These are phyloP conservation scores for Trichoderma sp. DNA, from an alignment of 2,329 filamentous ascomycete species.

Conservation along the genomic window DNA sequence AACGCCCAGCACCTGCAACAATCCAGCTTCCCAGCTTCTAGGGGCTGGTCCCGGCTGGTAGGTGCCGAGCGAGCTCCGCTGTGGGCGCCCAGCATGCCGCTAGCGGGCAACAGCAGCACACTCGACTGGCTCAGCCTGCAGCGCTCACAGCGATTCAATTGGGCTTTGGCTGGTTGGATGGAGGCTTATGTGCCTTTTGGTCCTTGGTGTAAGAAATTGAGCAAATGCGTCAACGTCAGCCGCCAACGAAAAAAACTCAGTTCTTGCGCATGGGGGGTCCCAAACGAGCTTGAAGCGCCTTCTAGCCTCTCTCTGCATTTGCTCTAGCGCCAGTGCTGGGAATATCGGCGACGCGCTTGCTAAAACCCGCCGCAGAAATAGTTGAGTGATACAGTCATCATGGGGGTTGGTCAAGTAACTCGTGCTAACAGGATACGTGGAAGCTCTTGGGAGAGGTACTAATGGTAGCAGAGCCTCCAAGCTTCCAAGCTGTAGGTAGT, in stretches of 20 bases:
- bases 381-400: neutral
- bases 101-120: neutral
- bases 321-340: neutral
- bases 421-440: neutral
- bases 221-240: neutral
- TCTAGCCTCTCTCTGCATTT: neutral
- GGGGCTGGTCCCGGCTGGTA: slow-evolving; percentile 10
- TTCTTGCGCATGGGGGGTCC: neutral
- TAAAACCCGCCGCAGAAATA: neutral
- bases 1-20: neutral
- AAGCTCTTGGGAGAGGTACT: neutral
- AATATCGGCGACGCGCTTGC: neutral
- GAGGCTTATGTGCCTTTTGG: neutral
- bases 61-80: slow-evolving; percentile 19
- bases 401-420: neutral
- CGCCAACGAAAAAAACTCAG: neutral
- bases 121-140: neutral
- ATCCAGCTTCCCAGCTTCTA: neutral
- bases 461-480: neutral
- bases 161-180: neutral
- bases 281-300: neutral
- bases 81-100: neutral
- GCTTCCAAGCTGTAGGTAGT: neutral
- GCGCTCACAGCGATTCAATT: neutral
- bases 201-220: neutral